phyloP scores from a whole-genome alignment of 148 eudicot genomes.

The Agrostemma githago region DNA sequence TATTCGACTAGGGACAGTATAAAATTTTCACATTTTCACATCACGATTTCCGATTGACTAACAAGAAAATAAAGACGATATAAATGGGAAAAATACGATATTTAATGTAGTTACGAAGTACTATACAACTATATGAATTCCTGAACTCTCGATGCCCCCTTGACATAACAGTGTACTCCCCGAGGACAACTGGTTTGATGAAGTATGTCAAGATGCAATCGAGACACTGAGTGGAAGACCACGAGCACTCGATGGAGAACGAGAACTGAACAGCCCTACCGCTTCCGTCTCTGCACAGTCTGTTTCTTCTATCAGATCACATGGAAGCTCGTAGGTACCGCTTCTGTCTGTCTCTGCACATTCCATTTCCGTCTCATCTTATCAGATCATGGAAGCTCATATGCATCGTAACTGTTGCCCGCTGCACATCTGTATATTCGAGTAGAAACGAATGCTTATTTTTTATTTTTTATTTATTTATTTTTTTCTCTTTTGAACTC shows the following conservation, averaged over 20 bases:
- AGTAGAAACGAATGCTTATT: too few species aligned
- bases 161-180: slow-evolving; percentile 54
- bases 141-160: background rate
- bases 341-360: slow-evolving; percentile 29
- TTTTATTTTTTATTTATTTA: background rate
- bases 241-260: slow-evolving; percentile 60
- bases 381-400: slow-evolving; percentile 81
- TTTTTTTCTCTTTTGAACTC: background rate
- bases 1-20: too few species aligned
- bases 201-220: slow-evolving; percentile 71
- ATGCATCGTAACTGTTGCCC: slow-evolving; percentile 1
- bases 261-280: slow-evolving; percentile 74
- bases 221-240: slow-evolving; percentile 70
- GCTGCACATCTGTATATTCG: too few species aligned
- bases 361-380: slow-evolving; percentile 56
- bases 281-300: slow-evolving; percentile 97
- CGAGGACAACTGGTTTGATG: slow-evolving; percentile 77
- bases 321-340: slow-evolving; percentile 65
- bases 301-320: slow-evolving; percentile 75
- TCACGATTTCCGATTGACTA: too few species aligned
- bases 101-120: too few species aligned
- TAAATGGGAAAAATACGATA: too few species aligned
- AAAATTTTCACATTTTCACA: too few species aligned
- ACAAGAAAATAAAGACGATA: background rate
- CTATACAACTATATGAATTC: background rate